Conservation (phyloP, 169 alveolate genomes). For the Cardiosporidium cionae region DNA sequence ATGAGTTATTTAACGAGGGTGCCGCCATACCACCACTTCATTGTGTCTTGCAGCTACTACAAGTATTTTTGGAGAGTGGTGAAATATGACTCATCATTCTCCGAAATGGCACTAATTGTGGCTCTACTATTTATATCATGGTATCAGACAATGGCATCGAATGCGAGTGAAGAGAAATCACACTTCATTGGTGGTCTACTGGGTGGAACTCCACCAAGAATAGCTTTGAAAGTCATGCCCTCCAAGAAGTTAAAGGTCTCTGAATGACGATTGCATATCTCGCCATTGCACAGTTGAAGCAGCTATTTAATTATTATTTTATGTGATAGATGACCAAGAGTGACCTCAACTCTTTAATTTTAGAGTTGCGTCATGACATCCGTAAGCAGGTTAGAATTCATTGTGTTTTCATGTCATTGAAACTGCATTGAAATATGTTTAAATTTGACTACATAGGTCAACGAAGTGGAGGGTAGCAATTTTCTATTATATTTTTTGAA, state of each 20-base stretch:
- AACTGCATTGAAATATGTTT: no score
- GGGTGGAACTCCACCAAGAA: neutral
- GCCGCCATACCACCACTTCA: no score
- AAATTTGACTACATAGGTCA: neutral
- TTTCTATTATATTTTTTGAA: neutral
- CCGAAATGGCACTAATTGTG: no score
- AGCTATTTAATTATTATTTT: neutral
- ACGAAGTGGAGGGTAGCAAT: neutral
- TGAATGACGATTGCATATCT: no score
- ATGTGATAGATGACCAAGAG: neutral
- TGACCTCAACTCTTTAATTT: neutral
- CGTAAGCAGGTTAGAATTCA: neutral
- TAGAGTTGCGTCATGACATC: neutral
- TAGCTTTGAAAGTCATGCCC: neutral
- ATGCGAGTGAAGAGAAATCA: neutral
- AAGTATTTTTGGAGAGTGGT: no score
- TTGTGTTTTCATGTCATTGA: no score
- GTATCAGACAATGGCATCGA: no score
- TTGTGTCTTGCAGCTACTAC: no score
- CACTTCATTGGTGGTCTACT: neutral
- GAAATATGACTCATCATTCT: no score
- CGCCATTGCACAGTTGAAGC: neutral
- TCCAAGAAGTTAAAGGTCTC: neutral
- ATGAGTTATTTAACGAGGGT: no score
- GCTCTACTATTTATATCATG: no score